A percentile compares a stretch with the other conserved stretches of the same genome.
phyloP scores from a whole-genome alignment of 2,329 filamentous ascomycete species.

The Microdochium bolleyi region DNA sequence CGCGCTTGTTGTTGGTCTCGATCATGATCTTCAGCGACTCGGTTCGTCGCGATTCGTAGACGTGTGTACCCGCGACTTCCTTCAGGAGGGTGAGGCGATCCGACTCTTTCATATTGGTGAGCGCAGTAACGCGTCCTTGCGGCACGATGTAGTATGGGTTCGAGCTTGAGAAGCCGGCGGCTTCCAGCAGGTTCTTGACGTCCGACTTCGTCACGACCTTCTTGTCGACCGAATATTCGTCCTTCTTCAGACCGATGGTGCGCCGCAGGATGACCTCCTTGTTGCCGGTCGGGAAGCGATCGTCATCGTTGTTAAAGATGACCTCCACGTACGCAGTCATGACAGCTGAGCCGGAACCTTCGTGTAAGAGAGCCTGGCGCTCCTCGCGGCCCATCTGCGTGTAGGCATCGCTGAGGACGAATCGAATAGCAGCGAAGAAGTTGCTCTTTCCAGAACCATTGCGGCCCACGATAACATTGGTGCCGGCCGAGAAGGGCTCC shows the following conservation, averaged over 20 bases:
- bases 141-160: constrained; percentile 99
- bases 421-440: constrained; percentile 98
- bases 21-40: constrained; percentile 96
- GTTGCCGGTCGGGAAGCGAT: constrained; percentile 88
- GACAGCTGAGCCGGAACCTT: constrained; percentile 93
- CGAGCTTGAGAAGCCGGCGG: constrained; percentile 90
- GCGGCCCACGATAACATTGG: constrained; percentile 97
- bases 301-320: constrained; percentile 96
- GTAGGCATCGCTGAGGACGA: constrained; percentile 96
- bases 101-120: constrained; percentile 98
- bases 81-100: constrained; percentile 86
- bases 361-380: constrained; percentile 90
- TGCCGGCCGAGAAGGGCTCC: constrained; percentile 93
- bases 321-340: constrained; percentile 99
- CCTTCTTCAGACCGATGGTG: constrained; percentile 95
- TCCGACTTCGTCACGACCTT: constrained; percentile 94
- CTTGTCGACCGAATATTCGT: constrained; percentile 95
- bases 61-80: constrained; percentile 95
- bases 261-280: constrained; percentile 85
- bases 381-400: constrained; percentile 94
- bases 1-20: constrained; percentile 89
- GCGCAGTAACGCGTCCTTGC: constrained; percentile 86
- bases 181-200: constrained; percentile 91
- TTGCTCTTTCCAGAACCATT: constrained; percentile 99
- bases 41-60: constrained; percentile 85